Evolutionary conservation across 768 basidiomycete genomes (phyloP).

Genomic region (Hortiboletus campestris): DNA sequence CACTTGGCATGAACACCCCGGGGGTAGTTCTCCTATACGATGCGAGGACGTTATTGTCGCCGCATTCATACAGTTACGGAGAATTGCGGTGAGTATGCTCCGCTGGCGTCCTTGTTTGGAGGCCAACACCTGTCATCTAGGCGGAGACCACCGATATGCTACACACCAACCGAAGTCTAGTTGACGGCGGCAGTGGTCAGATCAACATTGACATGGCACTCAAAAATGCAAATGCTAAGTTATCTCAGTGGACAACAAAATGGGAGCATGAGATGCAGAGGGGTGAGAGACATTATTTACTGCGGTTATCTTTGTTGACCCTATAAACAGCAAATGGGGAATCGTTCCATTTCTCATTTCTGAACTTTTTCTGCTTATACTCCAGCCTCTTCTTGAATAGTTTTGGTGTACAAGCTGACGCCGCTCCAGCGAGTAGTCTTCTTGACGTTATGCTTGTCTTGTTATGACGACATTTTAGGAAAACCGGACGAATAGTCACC

Average conservation of each 20-base stretch:
- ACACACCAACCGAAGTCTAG: conserved; percentile 48
- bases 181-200: conserved; percentile 50
- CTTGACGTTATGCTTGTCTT: background rate
- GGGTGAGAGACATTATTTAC: conserved; percentile 39
- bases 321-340: conserved; percentile 58
- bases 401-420: conserved; percentile 69
- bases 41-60: conserved; percentile 82
- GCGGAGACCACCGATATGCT: conserved; percentile 80
- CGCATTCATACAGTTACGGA: conserved; percentile 73
- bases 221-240: conserved; percentile 66
- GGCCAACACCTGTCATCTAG: conserved; percentile 34
- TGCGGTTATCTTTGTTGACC: conserved; percentile 1
- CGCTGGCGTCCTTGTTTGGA: background rate
- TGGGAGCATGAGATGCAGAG: conserved; percentile 76
- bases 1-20: conserved; percentile 61
- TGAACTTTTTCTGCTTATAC: conserved; percentile 74
- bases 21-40: conserved; percentile 48
- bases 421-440: conserved; percentile 47
- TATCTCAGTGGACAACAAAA: conserved; percentile 67
- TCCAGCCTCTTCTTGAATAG: conserved; percentile 82
- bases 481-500: conserved; percentile 56
- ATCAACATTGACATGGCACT: conserved; percentile 74
- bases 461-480: conserved; percentile 36
- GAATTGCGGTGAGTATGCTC: conserved; percentile 62
- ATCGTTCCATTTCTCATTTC: conserved; percentile 72